Base-by-base conservation (phyloP, 2,329 filamentous ascomycete species). In the Emmonsia crescens region DNA sequence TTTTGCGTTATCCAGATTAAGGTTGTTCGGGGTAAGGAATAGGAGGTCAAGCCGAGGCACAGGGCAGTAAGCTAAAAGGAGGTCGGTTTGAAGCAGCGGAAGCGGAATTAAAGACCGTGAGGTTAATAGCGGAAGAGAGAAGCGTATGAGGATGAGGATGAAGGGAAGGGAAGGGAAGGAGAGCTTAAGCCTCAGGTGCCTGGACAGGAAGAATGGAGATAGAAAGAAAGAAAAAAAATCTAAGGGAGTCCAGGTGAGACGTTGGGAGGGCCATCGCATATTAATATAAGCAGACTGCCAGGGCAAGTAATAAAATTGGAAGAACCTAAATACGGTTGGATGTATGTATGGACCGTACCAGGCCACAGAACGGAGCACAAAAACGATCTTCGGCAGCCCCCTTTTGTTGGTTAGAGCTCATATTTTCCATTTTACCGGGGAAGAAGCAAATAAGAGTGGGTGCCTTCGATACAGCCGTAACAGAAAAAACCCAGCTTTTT, bases 191-290 rank as follows among this genome's bases (percentile, higher is more conserved):
- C 65, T 63, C 49, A 58, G 59, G 60, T 61, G 59, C 62, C 55
- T 60, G 59, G 60, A 62, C 29, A 38, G 49, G 54, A 42, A 66
- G 54, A 60, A 64, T 60, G 61, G 64, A 62, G 64, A 63, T 66
- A 65, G 65, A 61, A 44, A 5, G 12, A 46, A 31, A 44, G 10
- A 60, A 48, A 67, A 68, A 70, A 66, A 60, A 58, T 65, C 65
- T 64, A 69, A 66, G 64, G 68, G 68, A 66, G 66, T 65, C 63
- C 62, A 65, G 63, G 64, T 62, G 60, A 66, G 64, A 66, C 63
- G 64, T 66, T 68, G 70, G 68, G 70, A 68, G 69, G 66, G 63
- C 61, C 66, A 67, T 71, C 66, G 65, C 66, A 66, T 71, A 71
- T 73, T 74, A 57, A 57, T 57, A 57, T 57, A 33, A 57, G 38